phyloP scores from a whole-genome alignment of 805 yeast genomes.

The Starmerella gropengiesseri region DNA sequence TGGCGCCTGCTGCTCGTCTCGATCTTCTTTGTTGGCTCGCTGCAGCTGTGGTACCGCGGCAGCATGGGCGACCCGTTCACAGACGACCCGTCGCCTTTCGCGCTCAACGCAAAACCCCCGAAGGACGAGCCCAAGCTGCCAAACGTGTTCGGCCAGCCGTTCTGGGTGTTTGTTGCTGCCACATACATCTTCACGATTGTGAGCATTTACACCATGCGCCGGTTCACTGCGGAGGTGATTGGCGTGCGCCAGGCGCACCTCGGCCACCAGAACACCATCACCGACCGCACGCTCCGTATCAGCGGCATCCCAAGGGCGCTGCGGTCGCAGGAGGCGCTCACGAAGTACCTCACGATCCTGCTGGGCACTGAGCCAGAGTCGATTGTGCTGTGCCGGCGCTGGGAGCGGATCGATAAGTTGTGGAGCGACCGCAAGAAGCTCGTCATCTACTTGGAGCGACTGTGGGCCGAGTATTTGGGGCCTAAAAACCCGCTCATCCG shows the following conservation, averaged over 20 bases:
- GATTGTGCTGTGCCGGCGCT: conserved; percentile 73
- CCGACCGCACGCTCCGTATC: conserved; percentile 80
- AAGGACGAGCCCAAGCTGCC: conserved; percentile 6
- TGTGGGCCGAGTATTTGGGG: conserved; percentile 62
- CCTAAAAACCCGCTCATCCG: conserved; percentile 23
- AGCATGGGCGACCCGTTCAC: conserved; percentile 44
- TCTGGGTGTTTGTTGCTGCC: conserved; percentile 81
- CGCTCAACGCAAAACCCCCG: background rate
- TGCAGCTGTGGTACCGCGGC: conserved; percentile 75
- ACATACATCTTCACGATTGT: conserved; percentile 77
- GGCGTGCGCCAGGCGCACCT: conserved; percentile 66
- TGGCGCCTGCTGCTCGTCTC: conserved; percentile 59
- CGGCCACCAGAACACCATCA: conserved; percentile 77
- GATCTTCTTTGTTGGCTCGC: conserved; percentile 66
- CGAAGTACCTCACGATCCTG: conserved; percentile 62
- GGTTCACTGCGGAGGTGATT: conserved; percentile 58
- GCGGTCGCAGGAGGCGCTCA: conserved; percentile 58
- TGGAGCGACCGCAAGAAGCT: conserved; percentile 48
- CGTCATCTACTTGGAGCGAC: conserved; percentile 49
- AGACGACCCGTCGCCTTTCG: too few species aligned
- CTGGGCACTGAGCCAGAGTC: conserved; percentile 72
- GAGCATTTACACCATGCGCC: conserved; percentile 35
- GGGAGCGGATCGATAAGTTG: conserved; percentile 62
- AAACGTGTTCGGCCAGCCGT: conserved; percentile 32
- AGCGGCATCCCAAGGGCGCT: conserved; percentile 82